These are phyloP conservation scores for Chrysoporthe austroafricana DNA, from an alignment of 2,329 filamentous ascomycete genomes.

Conservation along the genomic window DNA sequence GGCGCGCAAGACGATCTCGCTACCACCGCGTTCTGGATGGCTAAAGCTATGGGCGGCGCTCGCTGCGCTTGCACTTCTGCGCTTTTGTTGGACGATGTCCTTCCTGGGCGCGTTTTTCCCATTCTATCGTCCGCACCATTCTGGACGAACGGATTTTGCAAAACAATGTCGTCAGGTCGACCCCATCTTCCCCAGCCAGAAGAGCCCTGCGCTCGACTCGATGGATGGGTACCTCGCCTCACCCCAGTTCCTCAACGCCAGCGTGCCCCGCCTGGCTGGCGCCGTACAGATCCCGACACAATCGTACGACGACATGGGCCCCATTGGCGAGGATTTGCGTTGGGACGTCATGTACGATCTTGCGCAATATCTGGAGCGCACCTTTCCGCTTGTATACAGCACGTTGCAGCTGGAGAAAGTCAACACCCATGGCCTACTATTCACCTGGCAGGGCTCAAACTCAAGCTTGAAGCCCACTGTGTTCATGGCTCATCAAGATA, in stretches of 20 bases:
- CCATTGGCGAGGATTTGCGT: constrained; percentile 57
- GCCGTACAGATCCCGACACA: constrained; percentile 59
- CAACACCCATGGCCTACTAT: constrained; percentile 63
- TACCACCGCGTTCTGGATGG: constrained; percentile 5
- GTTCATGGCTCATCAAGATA: constrained; percentile 67
- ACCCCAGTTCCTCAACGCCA: constrained; percentile 39
- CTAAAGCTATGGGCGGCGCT: constrained; percentile 19
- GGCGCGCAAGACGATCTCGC: not conserved
- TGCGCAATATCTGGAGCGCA: constrained; percentile 50
- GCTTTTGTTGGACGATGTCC: constrained; percentile 19
- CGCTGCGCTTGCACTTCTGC: constrained; percentile 17
- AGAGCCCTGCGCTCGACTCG: constrained; percentile 34
- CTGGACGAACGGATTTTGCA: constrained; percentile 12
- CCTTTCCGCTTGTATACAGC: constrained; percentile 57
- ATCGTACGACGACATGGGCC: constrained; percentile 58
- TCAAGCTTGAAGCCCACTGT: constrained; percentile 56
- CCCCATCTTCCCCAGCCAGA: constrained; percentile 37
- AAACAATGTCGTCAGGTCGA: constrained; percentile 41
- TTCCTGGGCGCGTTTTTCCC: constrained; percentile 10
- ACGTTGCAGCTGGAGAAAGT: constrained; percentile 55
- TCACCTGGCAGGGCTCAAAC: constrained; percentile 60
- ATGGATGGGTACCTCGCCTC: constrained; percentile 41
- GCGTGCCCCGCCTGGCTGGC: constrained; percentile 43
- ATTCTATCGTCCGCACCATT: constrained; percentile 3
- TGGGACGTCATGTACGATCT: constrained; percentile 64